Conservation (phyloP, 2,329 filamentous ascomycete species). For the Arthrinium puccinioides region DNA sequence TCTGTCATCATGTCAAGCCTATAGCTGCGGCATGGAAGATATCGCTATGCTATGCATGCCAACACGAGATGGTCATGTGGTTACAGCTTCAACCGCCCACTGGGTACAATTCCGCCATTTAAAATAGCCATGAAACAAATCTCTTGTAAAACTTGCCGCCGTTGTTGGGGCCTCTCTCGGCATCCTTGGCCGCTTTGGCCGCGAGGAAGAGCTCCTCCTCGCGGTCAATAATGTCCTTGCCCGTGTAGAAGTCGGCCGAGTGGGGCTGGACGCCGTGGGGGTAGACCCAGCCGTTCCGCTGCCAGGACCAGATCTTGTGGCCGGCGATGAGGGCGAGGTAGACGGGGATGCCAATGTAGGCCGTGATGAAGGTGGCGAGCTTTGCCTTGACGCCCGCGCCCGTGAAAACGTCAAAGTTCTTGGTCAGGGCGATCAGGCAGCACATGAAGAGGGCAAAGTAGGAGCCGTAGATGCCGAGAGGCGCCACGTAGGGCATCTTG, state of each 20-base stretch:
- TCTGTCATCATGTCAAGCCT: too few species aligned
- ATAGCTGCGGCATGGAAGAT: too few species aligned
- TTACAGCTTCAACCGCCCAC: too few species aligned
- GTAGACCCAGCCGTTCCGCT: background rate
- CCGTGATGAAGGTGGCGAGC: slow-evolving; percentile 71
- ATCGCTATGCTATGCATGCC: too few species aligned
- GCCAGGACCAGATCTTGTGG: slow-evolving; percentile 43
- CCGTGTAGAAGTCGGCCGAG: slow-evolving; percentile 62
- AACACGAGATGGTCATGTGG: too few species aligned
- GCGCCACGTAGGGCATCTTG: slow-evolving; percentile 57
- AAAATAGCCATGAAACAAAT: slow-evolving; percentile 57
- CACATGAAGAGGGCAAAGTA: slow-evolving; percentile 63
- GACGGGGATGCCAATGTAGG: slow-evolving; percentile 69
- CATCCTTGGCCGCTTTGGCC: slow-evolving; percentile 33
- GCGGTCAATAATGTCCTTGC: slow-evolving; percentile 66
- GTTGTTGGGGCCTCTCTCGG: slow-evolving; percentile 14
- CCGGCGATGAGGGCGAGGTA: slow-evolving; percentile 64
- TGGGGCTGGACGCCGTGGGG: slow-evolving; percentile 45
- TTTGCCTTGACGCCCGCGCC: slow-evolving; percentile 35
- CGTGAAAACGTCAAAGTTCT: slow-evolving; percentile 72
- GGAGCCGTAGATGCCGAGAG: slow-evolving; percentile 64
- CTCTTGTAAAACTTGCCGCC: slow-evolving; percentile 48
- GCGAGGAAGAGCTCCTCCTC: slow-evolving; percentile 66
- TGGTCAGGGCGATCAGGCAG: slow-evolving; percentile 68
- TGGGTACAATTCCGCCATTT: too few species aligned